A percentile compares a stretch with the other conserved stretches of the same genome.
Conservation (phyloP, 2,329 filamentous ascomycete species). For the Cercospora beticola region DNA sequence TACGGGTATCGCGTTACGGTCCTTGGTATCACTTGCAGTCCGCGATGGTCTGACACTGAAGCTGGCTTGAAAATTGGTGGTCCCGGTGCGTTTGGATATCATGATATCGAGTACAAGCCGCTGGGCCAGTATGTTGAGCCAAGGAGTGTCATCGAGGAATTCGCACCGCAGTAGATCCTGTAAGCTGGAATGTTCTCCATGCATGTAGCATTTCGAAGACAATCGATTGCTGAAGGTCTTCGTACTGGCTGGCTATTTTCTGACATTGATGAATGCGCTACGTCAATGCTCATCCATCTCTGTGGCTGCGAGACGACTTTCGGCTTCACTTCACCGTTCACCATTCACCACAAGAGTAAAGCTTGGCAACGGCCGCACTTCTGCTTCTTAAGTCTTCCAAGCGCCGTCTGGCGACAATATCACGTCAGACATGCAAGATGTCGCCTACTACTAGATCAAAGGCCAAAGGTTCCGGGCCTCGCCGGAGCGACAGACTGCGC, state of each 20-base stretch:
- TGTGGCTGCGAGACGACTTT: no score
- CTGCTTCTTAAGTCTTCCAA: not conserved
- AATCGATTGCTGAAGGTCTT: no score
- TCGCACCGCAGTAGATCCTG: conserved; percentile 17
- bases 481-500: not conserved
- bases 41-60: conserved; percentile 53
- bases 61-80: conserved; percentile 53
- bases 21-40: conserved; percentile 55
- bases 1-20: conserved; percentile 56
- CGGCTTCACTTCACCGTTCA: not conserved
- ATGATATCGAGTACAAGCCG: conserved; percentile 49
- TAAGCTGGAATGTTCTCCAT: no score
- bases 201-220: no score
- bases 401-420: no score
- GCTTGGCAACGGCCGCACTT: not conserved
- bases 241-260: no score
- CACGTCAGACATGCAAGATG: no score
- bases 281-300: no score
- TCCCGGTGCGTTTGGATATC: conserved; percentile 51
- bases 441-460: not conserved
- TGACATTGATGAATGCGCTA: no score
- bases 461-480: not conserved
- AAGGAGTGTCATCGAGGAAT: conserved; percentile 56
- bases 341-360: not conserved
- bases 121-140: conserved; percentile 55